Evolutionary conservation across 768 basidiomycete species (phyloP), one percentile per base, ranked within the genome.

Genomic region (Russula griseocarnosa): DNA sequence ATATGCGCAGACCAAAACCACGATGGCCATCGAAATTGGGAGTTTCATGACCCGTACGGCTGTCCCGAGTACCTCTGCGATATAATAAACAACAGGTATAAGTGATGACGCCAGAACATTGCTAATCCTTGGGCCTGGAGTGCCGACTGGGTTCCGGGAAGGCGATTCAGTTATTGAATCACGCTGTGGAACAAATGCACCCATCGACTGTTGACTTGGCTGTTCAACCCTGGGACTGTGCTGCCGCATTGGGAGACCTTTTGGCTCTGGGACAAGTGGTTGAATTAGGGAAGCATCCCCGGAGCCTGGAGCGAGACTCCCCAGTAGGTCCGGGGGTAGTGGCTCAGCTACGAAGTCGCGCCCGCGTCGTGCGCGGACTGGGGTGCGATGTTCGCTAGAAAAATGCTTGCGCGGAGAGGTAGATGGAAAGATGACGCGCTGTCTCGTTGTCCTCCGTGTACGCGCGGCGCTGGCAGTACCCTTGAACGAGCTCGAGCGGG

Each of bases 21-120:
- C 80, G 26, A 86, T 67, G 40, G 86, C 68, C 63, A 86, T 57
- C 7, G 80, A 79, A 16, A 91, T 76, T 1, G 88, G 88, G 59
- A 69, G 76, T 46, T 82, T 80, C 62, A 89, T 76, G 34, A 83
- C 76, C 20, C 74, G 71, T 47, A 88, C 67, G 0, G 83, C 79
- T 22, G 73, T 76, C 47, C 70, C 71, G 61, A 85, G 30, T 40
- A 90, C 72, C 68, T 83, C 82, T 26, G 82, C 69, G 22, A 74
- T 30, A 70, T 86, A 89, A 8, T 61, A 61, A 6, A 61, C 3
- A 16, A 36, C 6, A 26, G 20, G 55, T 1, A n/a, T 30, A 22
- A 55, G 18, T n/a, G 44, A 36, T 36, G 44, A 5, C 1, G 20
- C 3, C 26, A 50, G 44, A 26, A 38, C 24, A 24, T 55, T 11